A percentile compares a stretch with the other conserved stretches of the same genome.
These are phyloP conservation scores for Astragalus membranaceus DNA, from an alignment of 306 rosid species.

Conservation along the genomic window DNA sequence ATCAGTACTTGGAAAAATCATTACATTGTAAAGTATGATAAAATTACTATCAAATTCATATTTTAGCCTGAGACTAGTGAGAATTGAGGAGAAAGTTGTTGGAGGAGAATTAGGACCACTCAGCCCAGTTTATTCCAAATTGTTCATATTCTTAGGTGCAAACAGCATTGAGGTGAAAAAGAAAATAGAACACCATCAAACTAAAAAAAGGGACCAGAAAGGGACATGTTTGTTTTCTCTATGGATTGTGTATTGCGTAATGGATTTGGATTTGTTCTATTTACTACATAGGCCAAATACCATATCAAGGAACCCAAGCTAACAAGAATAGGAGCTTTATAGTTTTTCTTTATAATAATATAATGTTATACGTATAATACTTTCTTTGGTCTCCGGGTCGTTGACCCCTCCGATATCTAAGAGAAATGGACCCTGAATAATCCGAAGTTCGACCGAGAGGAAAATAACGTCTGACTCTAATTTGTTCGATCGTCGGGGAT, in stretches of 20 bases:
- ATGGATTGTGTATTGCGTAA: not conserved
- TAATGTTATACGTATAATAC: not conserved
- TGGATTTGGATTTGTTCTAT: not conserved
- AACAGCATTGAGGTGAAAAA: too few relatives aligned
- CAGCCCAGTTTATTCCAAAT: slow-evolving; percentile 34
- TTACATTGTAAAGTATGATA: not conserved
- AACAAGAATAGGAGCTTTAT: not conserved
- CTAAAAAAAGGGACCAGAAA: slow-evolving; percentile 35
- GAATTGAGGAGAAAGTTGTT: not conserved
- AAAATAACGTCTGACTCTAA: too few relatives aligned
- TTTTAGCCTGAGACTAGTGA: not conserved
- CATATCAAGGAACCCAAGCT: slow-evolving; percentile 6
- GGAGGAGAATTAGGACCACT: slow-evolving; percentile 32
- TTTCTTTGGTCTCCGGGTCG: too few relatives aligned
- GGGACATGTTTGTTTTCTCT: slow-evolving; percentile 16
- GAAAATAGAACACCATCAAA: slow-evolving; percentile 14
- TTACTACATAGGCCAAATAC: slow-evolving; percentile 9
- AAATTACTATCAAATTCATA: not conserved
- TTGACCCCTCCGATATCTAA: too few relatives aligned
- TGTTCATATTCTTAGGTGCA: not conserved
- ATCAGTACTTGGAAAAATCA: not conserved
- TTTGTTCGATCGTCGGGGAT: too few relatives aligned
- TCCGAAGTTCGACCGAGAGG: too few relatives aligned
- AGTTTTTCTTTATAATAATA: slow-evolving; percentile 1
- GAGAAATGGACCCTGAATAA: too few relatives aligned